These are phyloP conservation scores for Kwoniella shivajii DNA, from an alignment of 1,284 basidiomycete species.

Conservation along the genomic window DNA sequence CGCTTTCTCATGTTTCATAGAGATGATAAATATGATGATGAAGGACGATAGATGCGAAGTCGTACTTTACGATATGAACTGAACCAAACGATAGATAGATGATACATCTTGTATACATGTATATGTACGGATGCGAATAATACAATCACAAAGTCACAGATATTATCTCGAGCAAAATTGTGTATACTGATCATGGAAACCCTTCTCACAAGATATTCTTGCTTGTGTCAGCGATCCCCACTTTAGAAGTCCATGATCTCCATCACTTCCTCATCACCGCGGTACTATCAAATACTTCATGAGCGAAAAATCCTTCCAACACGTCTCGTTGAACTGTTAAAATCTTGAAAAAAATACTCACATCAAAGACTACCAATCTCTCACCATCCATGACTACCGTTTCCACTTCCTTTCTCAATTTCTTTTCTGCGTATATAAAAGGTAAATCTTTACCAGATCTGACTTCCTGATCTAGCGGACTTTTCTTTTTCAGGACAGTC, in stretches of 20 bases:
- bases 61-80: no score
- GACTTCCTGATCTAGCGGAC: constrained; percentile 20
- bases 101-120: no score
- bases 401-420: constrained; percentile 19
- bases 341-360: constrained; percentile 24
- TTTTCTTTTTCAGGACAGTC: constrained; percentile 20
- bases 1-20: no score
- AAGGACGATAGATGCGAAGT: no score
- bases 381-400: constrained; percentile 49
- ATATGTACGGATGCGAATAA: not conserved
- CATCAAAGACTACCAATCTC: constrained; percentile 42
- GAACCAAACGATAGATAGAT: no score
- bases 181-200: no score
- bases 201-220: no score
- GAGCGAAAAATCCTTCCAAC: not conserved
- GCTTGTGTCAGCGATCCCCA: no score
- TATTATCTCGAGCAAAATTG: no score
- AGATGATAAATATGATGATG: not conserved
- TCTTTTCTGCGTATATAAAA: constrained; percentile 34
- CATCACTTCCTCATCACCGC: constrained; percentile 13
- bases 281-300: not conserved
- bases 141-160: not conserved
- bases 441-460: constrained; percentile 42
- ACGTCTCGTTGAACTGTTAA: not conserved
- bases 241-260: constrained; percentile 41